Evolutionary conservation across 495 filamentous ascomycete genomes (phyloP), one percentile per base, ranked within the genome.

Genomic region (Pyrenopolyporus hunteri): DNA sequence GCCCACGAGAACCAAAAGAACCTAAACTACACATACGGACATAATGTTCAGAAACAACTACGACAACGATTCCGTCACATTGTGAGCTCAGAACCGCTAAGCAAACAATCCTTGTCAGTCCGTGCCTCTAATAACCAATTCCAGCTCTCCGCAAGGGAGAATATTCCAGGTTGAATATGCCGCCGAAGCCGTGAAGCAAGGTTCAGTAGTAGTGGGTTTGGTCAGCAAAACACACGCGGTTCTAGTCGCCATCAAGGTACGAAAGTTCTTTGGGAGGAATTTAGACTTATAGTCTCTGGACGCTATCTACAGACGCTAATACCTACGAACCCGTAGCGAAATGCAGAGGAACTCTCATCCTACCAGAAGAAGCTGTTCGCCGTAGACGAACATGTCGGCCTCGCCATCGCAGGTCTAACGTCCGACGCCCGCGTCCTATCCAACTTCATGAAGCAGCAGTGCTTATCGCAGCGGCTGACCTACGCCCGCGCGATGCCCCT

Each of bases 141-240:
- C 45, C 68, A 97, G 93, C 88, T 98, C 94, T 55, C 94, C 94
- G 43, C 94, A 98, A 84, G 94, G 94, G 69, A 92, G 94, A 73
- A 97, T 98, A 82, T 98, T 98, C 76, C 94, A 98, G 77, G 93
- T 98, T 70, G 94, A 98, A 77, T 98, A 98, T 85, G 95, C 94
- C 64, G 88, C 89, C 74, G 94, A 98, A 82, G 94, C 94, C 65
- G 95, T 98, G 57, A 98, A 98, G 84, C 94, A 98, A 77, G 94
- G 94, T 67, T 98, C 94, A 37, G 94, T 97, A 11, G 95, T 97
- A 31, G 94, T 98, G 50, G 94, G 95, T 37, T 82, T 98, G 68
- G 90, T 91, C 65, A 96, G 91, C 87, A 96, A 98, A 82, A 97
- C 93, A 78, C 95, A 98, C 76, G 89, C 88, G 63, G 94, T 98